Conservation (phyloP, 1,284 basidiomycete genomes). For the Tylopilus sp. region DNA sequence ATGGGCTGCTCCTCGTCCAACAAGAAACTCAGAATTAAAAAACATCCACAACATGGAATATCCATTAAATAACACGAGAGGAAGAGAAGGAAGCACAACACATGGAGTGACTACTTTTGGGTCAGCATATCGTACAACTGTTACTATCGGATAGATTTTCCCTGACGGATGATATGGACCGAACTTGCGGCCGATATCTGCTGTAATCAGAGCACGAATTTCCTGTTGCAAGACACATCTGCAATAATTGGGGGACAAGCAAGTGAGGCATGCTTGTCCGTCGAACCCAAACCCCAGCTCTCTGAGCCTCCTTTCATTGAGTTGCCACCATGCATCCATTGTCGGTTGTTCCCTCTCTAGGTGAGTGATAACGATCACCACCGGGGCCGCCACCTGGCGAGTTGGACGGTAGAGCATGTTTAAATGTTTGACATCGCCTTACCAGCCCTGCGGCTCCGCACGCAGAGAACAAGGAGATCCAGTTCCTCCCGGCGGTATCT, state of each 20-base stretch:
- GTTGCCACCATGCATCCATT: constrained; percentile 35
- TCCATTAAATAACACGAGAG: too few species aligned
- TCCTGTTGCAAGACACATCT: constrained; percentile 16
- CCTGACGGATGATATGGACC: background rate
- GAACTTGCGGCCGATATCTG: constrained; percentile 1
- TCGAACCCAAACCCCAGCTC: constrained; percentile 22
- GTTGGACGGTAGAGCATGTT: constrained; percentile 15
- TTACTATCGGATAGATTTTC: constrained; percentile 8
- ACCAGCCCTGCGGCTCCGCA: constrained; percentile 13
- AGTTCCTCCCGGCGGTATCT: background rate
- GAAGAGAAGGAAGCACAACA: too few species aligned
- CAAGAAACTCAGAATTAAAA: too few species aligned
- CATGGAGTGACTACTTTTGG: too few species aligned
- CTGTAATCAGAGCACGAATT: constrained; percentile 13
- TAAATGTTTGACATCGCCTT: constrained; percentile 15
- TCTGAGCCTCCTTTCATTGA: constrained; percentile 19
- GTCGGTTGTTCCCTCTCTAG: constrained; percentile 23
- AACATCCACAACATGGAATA: too few species aligned
- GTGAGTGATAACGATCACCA: constrained; percentile 27
- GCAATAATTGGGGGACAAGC: constrained; percentile 17
- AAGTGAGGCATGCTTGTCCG: constrained; percentile 27
- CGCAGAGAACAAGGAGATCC: constrained; percentile 7
- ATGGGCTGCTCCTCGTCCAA: too few species aligned
- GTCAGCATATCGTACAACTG: constrained; percentile 22
- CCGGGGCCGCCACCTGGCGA: constrained; percentile 20